phyloP scores from a whole-genome alignment of 306 rosid species.

The Begonia fuchsioides region DNA sequence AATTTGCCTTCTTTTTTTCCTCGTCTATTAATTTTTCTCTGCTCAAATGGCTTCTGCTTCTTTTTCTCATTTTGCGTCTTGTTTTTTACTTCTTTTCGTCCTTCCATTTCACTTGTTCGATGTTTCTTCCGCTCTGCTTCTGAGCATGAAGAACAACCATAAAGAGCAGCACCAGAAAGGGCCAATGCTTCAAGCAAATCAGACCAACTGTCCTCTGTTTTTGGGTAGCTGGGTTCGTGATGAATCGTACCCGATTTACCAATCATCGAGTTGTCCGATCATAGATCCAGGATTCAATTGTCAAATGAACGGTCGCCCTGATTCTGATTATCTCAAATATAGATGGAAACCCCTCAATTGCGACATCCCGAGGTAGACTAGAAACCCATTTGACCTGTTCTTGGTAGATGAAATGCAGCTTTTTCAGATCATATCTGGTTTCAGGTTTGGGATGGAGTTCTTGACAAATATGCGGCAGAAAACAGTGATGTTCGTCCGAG shows the following conservation, averaged over 20 bases:
- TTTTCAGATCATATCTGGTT: slow-evolving; percentile 9
- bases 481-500: slow-evolving; percentile 85
- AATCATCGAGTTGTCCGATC: slow-evolving; percentile 53
- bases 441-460: slow-evolving; percentile 83
- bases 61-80: slow-evolving; percentile 2
- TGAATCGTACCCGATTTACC: slow-evolving; percentile 63
- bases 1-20: neutral
- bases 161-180: slow-evolving; percentile 24
- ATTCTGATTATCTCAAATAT: slow-evolving; percentile 63
- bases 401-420: neutral
- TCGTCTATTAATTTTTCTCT: slow-evolving; percentile 1
- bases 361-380: slow-evolving; percentile 91
- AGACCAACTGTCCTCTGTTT: slow-evolving; percentile 58
- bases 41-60: slow-evolving; percentile 27
- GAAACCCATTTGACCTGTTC: neutral
- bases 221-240: slow-evolving; percentile 81
- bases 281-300: slow-evolving; percentile 87
- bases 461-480: slow-evolving; percentile 60
- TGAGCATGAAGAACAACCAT: slow-evolving; percentile 42
- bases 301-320: slow-evolving; percentile 87
- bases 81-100: slow-evolving; percentile 16
- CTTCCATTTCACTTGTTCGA: slow-evolving; percentile 21
- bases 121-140: slow-evolving; percentile 39
- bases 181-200: slow-evolving; percentile 57
- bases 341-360: slow-evolving; percentile 87